Conservation (phyloP, 345 rosid genomes). For the rapeseed (Brassica napus) region DNA sequence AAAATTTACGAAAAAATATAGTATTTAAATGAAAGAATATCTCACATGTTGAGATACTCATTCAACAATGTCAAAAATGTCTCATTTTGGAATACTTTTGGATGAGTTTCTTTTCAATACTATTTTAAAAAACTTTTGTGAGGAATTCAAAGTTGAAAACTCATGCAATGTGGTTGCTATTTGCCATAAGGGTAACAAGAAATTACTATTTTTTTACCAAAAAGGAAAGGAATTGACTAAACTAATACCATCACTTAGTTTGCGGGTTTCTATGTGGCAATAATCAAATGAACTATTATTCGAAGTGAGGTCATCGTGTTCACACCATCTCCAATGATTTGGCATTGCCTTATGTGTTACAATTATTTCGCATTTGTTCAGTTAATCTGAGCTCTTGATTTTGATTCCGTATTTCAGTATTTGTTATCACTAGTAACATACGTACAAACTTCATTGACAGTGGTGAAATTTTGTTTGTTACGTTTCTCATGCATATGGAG, state of each 20-base stretch:
- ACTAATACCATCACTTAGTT: not conserved
- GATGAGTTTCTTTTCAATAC: too few species aligned
- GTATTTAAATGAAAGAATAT: too few species aligned
- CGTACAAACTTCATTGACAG: not conserved
- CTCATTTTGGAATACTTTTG: too few species aligned
- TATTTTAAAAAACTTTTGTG: too few species aligned
- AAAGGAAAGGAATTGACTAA: too few species aligned
- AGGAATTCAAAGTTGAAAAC: too few species aligned
- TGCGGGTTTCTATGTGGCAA: conserved; percentile 23
- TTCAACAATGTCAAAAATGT: too few species aligned
- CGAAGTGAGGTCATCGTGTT: conserved; percentile 13
- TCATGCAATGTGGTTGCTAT: too few species aligned
- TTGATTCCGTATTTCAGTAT: not conserved
- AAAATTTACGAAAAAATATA: too few species aligned
- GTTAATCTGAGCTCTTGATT: not conserved
- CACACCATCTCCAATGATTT: conserved; percentile 12
- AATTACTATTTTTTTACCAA: too few species aligned
- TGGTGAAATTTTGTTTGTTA: not conserved
- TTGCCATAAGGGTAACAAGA: not conserved
- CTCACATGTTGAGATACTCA: too few species aligned
- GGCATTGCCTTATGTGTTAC: not conserved
- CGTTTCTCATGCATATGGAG: not conserved
- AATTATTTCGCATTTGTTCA: not conserved
- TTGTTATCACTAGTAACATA: not conserved
- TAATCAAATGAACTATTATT: conserved; percentile 24